Percentiles rank a stretch among this genome's conserved stretches.
Conservation (phyloP, 2,329 filamentous ascomycete species). For the Xylariales sp. region DNA sequence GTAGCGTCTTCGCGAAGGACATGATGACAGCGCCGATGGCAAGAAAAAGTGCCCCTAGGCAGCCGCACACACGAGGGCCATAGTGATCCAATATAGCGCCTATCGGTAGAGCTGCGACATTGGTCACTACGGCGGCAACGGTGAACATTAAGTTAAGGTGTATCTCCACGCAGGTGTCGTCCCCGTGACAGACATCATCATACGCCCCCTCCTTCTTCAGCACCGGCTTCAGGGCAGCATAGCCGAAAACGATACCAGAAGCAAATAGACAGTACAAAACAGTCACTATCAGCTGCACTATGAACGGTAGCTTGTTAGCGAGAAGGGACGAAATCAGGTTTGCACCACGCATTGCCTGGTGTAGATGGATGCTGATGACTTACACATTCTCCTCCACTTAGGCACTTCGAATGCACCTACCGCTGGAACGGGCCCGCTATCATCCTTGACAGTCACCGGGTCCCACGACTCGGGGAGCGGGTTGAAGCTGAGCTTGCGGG, state of each 20-base stretch:
- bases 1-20: conserved; percentile 58
- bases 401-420: conserved; percentile 52
- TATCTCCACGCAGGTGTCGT: conserved; percentile 48
- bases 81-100: conserved; percentile 80
- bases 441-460: conserved; percentile 32
- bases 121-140: conserved; percentile 80
- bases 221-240: conserved; percentile 78
- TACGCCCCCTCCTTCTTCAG: conserved; percentile 72
- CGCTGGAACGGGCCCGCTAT: conserved; percentile 31
- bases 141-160: conserved; percentile 90
- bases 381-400: conserved; percentile 48
- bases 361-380: conserved; percentile 17
- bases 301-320: conserved; percentile 8
- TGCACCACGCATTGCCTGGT: neutral
- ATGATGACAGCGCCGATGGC: conserved; percentile 67
- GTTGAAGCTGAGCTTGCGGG: conserved; percentile 49
- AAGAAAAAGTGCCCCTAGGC: conserved; percentile 67
- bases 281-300: conserved; percentile 66
- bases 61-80: conserved; percentile 72
- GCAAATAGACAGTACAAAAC: conserved; percentile 72
- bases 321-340: no score
- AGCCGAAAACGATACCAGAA: conserved; percentile 78
- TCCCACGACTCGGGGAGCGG: conserved; percentile 50
- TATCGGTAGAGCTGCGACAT: conserved; percentile 79
- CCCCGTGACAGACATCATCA: conserved; percentile 50